Evolutionary conservation across 805 yeast genomes (phyloP).

Genomic region (Debaryomyces prosopidis): DNA sequence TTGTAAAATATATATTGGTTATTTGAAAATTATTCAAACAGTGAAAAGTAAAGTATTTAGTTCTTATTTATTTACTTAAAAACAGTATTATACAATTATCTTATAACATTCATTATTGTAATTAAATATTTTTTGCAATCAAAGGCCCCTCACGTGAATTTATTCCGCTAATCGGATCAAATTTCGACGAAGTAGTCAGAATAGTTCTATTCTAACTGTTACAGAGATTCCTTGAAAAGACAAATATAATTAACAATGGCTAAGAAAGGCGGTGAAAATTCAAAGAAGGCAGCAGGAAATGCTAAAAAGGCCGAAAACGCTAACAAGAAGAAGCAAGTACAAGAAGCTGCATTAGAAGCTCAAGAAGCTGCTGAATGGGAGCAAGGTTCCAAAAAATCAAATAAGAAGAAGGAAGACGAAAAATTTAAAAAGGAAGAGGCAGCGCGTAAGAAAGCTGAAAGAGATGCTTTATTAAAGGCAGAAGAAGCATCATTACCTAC

Average conservation of each 20-base stretch:
- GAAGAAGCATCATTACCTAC: slow-evolving; percentile 66
- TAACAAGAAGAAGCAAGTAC: slow-evolving; percentile 53
- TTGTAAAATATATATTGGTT: not conserved
- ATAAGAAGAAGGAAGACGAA: slow-evolving; percentile 68
- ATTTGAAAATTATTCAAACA: not conserved
- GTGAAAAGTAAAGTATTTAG: not conserved
- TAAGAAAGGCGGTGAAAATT: slow-evolving; percentile 48
- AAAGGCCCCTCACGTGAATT: not conserved
- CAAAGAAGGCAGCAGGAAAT: slow-evolving; percentile 62
- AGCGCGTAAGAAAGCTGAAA: slow-evolving; percentile 76
- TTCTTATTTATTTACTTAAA: not conserved
- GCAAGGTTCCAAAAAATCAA: slow-evolving; percentile 67
- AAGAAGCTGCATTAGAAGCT: slow-evolving; percentile 45
- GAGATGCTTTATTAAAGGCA: slow-evolving; percentile 63
- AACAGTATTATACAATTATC: not conserved
- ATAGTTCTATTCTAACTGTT: not conserved
- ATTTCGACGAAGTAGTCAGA: not conserved
- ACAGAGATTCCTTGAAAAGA: not conserved
- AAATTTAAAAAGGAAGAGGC: slow-evolving; percentile 74
- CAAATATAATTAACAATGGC: slow-evolving; percentile 37
- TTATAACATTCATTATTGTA: not conserved
- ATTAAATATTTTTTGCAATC: not conserved
- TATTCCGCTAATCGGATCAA: slow-evolving; percentile 1
- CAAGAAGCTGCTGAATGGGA: slow-evolving; percentile 69
- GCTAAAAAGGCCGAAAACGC: slow-evolving; percentile 69